These are phyloP conservation scores for Macrotyloma uniflorum DNA, from an alignment of 306 rosid species.

Conservation along the genomic window DNA sequence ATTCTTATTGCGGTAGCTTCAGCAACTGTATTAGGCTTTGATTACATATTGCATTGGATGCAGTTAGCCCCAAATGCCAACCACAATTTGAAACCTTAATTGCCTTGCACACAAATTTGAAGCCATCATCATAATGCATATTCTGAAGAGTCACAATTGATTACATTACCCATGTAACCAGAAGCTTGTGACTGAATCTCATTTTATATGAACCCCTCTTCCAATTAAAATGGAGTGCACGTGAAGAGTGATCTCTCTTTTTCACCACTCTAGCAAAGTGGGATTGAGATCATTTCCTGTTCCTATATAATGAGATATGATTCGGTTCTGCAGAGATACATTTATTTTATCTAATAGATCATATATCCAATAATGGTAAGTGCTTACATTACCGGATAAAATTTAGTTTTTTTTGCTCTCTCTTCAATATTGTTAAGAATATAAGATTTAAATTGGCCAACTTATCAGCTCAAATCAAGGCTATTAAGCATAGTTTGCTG, in stretches of 20 bases:
- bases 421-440: background rate
- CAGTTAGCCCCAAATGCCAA: background rate
- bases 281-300: background rate
- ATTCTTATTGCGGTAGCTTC: background rate
- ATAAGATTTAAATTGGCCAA: background rate
- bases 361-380: background rate
- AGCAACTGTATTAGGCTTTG: background rate
- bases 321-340: background rate
- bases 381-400: background rate
- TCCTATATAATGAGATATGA: background rate
- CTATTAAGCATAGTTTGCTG: background rate
- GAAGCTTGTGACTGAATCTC: background rate
- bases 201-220: background rate
- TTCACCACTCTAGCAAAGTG: background rate
- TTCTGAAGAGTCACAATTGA: background rate
- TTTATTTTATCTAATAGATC: background rate
- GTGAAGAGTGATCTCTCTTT: conserved; percentile 5
- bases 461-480: background rate
- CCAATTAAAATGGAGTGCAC: conserved; percentile 2
- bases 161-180: background rate
- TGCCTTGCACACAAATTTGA: background rate
- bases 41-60: background rate
- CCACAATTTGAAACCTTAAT: background rate
- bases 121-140: background rate
- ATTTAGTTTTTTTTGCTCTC: background rate